phyloP scores from a whole-genome alignment of 139 green algal genomes.

The Coelastrella sp. region DNA sequence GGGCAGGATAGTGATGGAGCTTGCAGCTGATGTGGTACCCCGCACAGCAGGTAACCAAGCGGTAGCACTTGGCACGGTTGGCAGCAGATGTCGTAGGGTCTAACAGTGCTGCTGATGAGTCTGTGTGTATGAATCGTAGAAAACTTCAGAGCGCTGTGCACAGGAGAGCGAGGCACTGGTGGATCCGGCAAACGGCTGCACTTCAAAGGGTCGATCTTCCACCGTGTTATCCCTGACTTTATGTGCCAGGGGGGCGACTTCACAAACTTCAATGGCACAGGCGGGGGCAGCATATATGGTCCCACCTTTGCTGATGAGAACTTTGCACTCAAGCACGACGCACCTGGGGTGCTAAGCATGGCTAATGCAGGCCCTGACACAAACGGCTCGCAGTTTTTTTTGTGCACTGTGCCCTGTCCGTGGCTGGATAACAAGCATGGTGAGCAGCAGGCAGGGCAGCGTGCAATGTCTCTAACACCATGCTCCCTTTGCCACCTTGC shows the following conservation, averaged over 20 bases:
- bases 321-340: constrained; percentile 90
- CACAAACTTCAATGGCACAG: constrained; percentile 75
- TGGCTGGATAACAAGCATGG: constrained; percentile 90
- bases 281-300: constrained; percentile 92
- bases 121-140: not conserved
- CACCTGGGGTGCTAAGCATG: constrained; percentile 73
- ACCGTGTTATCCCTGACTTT: constrained; percentile 87
- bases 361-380: constrained; percentile 80
- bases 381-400: constrained; percentile 85
- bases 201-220: constrained; percentile 90
- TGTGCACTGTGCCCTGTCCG: constrained; percentile 74
- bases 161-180: constrained; percentile 83
- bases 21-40: constrained; percentile 78
- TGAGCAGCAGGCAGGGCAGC: constrained; percentile 44
- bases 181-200: constrained; percentile 85
- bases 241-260: constrained; percentile 86
- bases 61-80: constrained; percentile 86
- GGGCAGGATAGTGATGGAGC: constrained; percentile 78
- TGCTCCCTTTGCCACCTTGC: no score
- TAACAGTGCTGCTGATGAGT: not conserved
- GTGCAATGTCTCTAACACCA: no score
- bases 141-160: constrained; percentile 68
- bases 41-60: constrained; percentile 56
- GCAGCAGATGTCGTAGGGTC: not conserved
- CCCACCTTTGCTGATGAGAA: constrained; percentile 87